A percentile compares a stretch with the other conserved stretches of the same genome.
Evolutionary conservation across 179 eudicot genomes (phyloP).

Genomic region (Spinacia oleracea): DNA sequence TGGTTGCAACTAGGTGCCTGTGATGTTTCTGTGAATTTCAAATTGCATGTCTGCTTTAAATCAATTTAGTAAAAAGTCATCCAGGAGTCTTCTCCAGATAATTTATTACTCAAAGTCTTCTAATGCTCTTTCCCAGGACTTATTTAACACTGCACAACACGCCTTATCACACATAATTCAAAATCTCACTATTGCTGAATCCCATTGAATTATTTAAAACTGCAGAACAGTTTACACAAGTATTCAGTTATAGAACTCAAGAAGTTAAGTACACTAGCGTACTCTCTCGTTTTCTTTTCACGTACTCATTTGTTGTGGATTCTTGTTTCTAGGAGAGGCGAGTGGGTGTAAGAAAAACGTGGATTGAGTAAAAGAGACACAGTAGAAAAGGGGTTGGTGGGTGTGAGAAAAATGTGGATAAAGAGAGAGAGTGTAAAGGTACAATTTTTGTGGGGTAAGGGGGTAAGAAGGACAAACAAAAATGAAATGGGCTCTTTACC

Average conservation of each 20-base stretch:
- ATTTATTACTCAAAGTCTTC: background rate
- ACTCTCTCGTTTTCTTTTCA: no score
- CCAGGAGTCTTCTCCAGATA: background rate
- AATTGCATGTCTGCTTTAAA: no score
- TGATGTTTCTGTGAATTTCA: background rate
- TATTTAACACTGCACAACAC: conserved; percentile 1
- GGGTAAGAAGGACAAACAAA: no score
- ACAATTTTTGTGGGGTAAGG: no score
- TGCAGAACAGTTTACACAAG: background rate
- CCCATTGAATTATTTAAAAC: background rate
- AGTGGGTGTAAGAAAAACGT: no score
- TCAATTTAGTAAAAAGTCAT: background rate
- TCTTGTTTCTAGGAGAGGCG: no score
- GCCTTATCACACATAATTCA: background rate
- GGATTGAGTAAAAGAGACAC: no score
- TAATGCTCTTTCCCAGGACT: background rate
- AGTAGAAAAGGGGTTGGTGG: no score
- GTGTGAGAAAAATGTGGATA: no score
- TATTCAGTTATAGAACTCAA: background rate
- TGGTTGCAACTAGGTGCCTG: background rate
- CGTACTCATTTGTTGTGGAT: no score
- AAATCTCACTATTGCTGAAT: background rate
- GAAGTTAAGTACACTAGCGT: background rate
- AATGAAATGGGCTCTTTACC: no score
- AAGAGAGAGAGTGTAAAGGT: no score